Percentiles rank a stretch among this genome's conserved stretches.
Conservation (phyloP, 2,329 filamentous ascomycete species). For the Daldinia eschscholtzii region DNA sequence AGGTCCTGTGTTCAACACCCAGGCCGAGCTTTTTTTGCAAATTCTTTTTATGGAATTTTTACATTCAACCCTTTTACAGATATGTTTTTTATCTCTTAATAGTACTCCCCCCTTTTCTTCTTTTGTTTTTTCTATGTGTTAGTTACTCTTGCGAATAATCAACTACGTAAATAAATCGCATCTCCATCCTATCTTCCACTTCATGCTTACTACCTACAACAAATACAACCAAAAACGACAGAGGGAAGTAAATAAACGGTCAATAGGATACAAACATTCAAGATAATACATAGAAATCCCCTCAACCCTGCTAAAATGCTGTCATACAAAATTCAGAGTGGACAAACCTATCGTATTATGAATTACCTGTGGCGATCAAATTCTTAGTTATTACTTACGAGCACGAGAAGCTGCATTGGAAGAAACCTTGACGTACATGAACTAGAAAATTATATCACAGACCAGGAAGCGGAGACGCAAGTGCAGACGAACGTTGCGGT, state of each 20-base stretch:
- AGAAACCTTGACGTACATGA: background rate
- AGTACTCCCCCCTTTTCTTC: background rate
- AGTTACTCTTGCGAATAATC: too few species aligned
- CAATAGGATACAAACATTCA: background rate
- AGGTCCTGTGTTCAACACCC: constrained; percentile 11
- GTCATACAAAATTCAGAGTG: background rate
- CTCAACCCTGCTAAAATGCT: background rate
- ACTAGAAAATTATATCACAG: background rate
- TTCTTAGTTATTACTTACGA: background rate
- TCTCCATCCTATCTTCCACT: too few species aligned
- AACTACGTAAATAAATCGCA: too few species aligned
- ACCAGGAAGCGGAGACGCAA: background rate
- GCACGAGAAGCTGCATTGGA: background rate
- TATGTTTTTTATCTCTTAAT: too few species aligned
- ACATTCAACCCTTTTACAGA: background rate
- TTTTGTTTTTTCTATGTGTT: background rate
- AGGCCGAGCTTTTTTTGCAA: constrained; percentile 20
- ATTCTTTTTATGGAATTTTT: constrained; percentile 5
- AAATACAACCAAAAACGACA: too few species aligned
- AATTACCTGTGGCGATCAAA: background rate
- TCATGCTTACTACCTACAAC: too few species aligned
- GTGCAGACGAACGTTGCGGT: background rate
- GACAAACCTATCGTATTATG: background rate
- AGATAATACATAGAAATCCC: background rate
- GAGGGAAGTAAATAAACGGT: too few species aligned